A percentile compares a stretch with the other conserved stretches of the same genome.
These are phyloP conservation scores for Penicillium macrosclerotiorum DNA, from an alignment of 495 filamentous ascomycete species.

Conservation along the genomic window DNA sequence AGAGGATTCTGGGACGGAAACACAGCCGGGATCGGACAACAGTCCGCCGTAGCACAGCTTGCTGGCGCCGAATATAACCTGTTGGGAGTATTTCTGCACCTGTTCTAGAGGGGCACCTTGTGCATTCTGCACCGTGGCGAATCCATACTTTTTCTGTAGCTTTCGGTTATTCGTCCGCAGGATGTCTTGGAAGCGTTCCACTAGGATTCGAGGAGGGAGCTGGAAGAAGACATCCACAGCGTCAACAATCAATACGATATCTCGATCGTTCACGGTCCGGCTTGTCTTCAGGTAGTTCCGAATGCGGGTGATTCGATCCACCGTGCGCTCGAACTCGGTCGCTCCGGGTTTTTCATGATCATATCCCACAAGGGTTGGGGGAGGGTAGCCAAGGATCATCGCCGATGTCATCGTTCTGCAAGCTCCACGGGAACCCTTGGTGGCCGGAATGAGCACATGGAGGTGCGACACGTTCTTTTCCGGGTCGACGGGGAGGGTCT, in stretches of 20 bases:
- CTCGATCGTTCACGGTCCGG: slow-evolving; percentile 50
- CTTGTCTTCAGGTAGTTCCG: slow-evolving; percentile 52
- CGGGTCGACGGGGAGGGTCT: slow-evolving; percentile 33
- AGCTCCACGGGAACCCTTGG: slow-evolving; percentile 46
- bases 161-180: slow-evolving; percentile 48
- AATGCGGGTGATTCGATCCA: slow-evolving; percentile 49
- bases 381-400: slow-evolving; percentile 60
- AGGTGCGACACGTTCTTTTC: slow-evolving; percentile 53
- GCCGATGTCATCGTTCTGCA: slow-evolving; percentile 61
- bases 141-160: slow-evolving; percentile 48
- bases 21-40: slow-evolving; percentile 48
- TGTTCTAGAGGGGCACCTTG: slow-evolving; percentile 22
- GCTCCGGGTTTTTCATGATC: slow-evolving; percentile 27
- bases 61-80: slow-evolving; percentile 59
- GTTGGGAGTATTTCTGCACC: slow-evolving; percentile 52
- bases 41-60: slow-evolving; percentile 54
- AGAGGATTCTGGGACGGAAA: slow-evolving; percentile 52
- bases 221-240: slow-evolving; percentile 61
- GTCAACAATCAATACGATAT: slow-evolving; percentile 60
- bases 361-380: slow-evolving; percentile 55
- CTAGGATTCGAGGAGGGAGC: slow-evolving; percentile 55
- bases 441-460: slow-evolving; percentile 59
- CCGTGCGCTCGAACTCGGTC: slow-evolving; percentile 34
- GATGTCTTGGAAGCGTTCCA: slow-evolving; percentile 53
- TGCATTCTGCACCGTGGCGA: slow-evolving; percentile 28